A percentile compares a stretch with the other conserved stretches of the same genome.
phyloP scores from a whole-genome alignment of 2,329 filamentous ascomycete genomes.

The Aspergillus sp. region DNA sequence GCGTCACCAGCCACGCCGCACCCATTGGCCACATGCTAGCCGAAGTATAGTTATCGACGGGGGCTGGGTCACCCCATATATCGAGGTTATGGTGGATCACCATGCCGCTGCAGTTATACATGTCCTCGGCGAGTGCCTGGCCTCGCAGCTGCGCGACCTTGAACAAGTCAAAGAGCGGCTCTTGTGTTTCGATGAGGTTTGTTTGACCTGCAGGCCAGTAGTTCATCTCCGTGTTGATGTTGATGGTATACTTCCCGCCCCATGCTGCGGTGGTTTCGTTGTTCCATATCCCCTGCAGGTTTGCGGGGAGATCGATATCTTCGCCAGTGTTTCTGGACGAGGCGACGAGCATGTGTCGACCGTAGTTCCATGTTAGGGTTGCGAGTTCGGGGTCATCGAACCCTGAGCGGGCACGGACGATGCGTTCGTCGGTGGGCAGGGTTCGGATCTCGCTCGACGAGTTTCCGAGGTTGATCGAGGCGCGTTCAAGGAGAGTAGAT shows the following conservation, averaged over 20 bases:
- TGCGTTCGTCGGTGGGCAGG: conserved; percentile 4
- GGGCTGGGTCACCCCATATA: conserved; percentile 9
- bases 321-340: background rate
- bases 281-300: conserved; percentile 9
- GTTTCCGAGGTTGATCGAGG: background rate
- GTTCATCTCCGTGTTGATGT: conserved; percentile 9
- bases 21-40: conserved; percentile 10
- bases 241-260: conserved; percentile 10
- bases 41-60: conserved; percentile 5
- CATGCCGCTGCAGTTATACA: conserved; percentile 6
- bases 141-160: background rate
- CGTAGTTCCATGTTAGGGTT: conserved; percentile 5
- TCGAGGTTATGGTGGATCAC: conserved; percentile 8
- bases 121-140: background rate
- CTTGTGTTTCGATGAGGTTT: background rate
- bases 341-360: conserved; percentile 1
- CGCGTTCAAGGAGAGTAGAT: background rate
- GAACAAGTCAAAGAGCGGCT: conserved; percentile 3
- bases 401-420: background rate
- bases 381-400: background rate
- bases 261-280: conserved; percentile 2
- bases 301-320: background rate
- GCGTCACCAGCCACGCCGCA: background rate
- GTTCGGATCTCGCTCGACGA: background rate
- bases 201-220: conserved; percentile 2